phyloP scores from a whole-genome alignment of 371 early-diverging fungal genomes.

The Batrachochytrium dendrobatidis region DNA sequence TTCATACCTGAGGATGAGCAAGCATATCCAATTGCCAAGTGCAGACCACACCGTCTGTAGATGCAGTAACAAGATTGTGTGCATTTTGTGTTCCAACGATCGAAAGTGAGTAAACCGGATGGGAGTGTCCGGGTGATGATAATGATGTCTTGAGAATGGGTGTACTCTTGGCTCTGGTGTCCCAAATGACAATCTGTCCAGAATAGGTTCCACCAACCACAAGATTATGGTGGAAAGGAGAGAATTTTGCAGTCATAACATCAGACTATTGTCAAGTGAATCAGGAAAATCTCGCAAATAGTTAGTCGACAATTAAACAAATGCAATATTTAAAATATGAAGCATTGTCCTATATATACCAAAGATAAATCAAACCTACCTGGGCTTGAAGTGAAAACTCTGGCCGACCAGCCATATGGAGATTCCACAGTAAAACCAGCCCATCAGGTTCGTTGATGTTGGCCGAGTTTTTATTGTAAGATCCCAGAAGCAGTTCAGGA shows the following conservation, averaged over 20 bases:
- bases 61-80: constrained; percentile 80
- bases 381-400: constrained; percentile 91
- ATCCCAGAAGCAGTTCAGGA: constrained; percentile 77
- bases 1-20: constrained; percentile 72
- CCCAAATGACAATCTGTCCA: constrained; percentile 95
- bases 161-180: constrained; percentile 72
- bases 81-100: constrained; percentile 94
- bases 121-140: constrained; percentile 89
- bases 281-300: background rate
- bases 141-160: constrained; percentile 54
- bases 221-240: constrained; percentile 82
- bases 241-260: constrained; percentile 80
- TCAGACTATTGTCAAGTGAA: constrained; percentile 51
- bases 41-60: constrained; percentile 91
- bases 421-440: constrained; percentile 87
- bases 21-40: constrained; percentile 96
- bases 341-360: too few species aligned
- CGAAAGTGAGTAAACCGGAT: constrained; percentile 83
- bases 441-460: constrained; percentile 91
- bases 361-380: too few species aligned
- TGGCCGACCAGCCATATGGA: constrained; percentile 77
- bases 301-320: constrained; percentile 4
- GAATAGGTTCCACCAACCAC: constrained; percentile 93
- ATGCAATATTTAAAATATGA: too few species aligned
- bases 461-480: constrained; percentile 82